phyloP scores from a whole-genome alignment of 2,329 filamentous ascomycete species.

The Fusarium sp. region DNA sequence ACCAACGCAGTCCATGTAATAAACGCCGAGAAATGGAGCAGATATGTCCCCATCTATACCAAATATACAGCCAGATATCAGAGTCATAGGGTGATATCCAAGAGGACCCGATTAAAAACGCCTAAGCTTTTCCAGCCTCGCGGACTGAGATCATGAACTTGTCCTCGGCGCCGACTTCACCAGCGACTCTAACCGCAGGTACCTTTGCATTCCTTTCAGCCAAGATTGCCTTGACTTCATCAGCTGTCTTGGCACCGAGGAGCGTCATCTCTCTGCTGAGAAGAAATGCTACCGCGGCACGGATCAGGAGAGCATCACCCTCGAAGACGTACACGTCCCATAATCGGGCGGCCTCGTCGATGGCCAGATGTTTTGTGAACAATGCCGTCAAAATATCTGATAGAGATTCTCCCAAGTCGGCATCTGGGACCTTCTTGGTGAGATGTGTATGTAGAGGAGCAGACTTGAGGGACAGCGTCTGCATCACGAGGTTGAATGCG shows the following conservation, averaged over 20 bases:
- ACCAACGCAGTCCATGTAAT: conserved; percentile 35
- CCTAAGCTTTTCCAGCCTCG: conserved; percentile 50
- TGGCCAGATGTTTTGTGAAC: conserved; percentile 70
- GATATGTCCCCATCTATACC: conserved; percentile 44
- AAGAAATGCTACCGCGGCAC: conserved; percentile 76
- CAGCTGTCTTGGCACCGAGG: conserved; percentile 57
- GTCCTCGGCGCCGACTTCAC: conserved; percentile 61
- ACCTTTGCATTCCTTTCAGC: conserved; percentile 48
- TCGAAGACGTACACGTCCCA: conserved; percentile 90
- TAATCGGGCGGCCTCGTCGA: conserved; percentile 77
- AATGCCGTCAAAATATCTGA: conserved; percentile 70
- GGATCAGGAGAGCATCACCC: conserved; percentile 76
- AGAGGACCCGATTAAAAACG: conserved; percentile 13
- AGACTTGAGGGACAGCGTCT: conserved; percentile 73
- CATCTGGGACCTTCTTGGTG: conserved; percentile 58
- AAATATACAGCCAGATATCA: conserved; percentile 41
- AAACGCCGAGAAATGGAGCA: conserved; percentile 43
- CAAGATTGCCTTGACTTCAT: conserved; percentile 57
- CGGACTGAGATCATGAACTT: conserved; percentile 52
- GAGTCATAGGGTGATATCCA: conserved; percentile 20
- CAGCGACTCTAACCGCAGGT: conserved; percentile 51
- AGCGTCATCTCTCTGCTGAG: conserved; percentile 63
- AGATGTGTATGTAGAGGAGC: conserved; percentile 73
- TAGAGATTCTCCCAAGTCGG: conserved; percentile 66
- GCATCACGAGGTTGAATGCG: conserved; percentile 75